Evolutionary conservation across 1,284 basidiomycete genomes (phyloP), one percentile per base, ranked within the genome.

Genomic region (Veloporphyrellus conicus): DNA sequence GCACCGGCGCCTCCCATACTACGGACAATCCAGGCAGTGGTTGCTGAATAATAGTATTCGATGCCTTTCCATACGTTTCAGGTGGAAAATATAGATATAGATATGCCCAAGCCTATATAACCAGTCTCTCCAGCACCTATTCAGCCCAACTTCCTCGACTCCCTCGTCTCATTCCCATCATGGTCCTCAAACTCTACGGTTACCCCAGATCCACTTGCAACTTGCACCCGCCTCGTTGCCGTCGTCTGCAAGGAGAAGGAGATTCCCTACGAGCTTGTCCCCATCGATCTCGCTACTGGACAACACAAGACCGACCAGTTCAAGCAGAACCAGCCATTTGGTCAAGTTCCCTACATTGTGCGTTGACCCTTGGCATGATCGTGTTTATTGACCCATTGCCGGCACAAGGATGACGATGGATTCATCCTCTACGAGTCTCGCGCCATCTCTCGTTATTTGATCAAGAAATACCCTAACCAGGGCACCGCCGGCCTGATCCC

Each of bases 301-400:
- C 74, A 75, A 54, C 75, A 82, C 47, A 82, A 81, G 60, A 14
- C 59, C 0, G 55, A 73, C 1, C 70, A 61, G n/a, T 76, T 64
- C 68, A 15, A 73, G 19, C 61, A 59, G 23, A 61, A 70, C 20
- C 82, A 86, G 53, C 83, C 84, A 0, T 87, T 86, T 55, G 82
- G 81, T 16, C 79, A 81, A 61, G 63, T 86, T 51, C 84, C 83
- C 2, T 82, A 76, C 63, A 71, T 87, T 47, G 77, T 78, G 50
- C 32, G 72, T 63, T 8, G 15, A 0, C 6, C 8, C n/a, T n/a
- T n/a, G n/a, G n/a, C n/a, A n/a, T 6, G 19, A 1, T 3, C 23
- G 20, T 5, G n/a, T n/a, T 10, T 1, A 20, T 31, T 54, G 32
- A 60, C 12, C 1, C 5, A 22, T 6, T 11, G 4, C 5, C 22